phyloP scores from a whole-genome alignment of 345 rosid species.

The Nephelium lappaceum region DNA sequence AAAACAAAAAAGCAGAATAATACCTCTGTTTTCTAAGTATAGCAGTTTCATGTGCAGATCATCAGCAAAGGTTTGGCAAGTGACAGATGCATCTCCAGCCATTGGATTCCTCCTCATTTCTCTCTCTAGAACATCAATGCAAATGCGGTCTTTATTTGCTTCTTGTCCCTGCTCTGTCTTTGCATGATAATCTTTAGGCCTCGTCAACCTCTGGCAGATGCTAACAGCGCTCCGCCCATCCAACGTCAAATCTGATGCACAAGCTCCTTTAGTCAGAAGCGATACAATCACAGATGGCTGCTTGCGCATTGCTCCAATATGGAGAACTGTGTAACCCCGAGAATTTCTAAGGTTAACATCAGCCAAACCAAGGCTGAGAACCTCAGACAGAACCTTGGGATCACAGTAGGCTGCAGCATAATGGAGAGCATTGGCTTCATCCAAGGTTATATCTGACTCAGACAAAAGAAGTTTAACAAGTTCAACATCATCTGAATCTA shows the following conservation, averaged over 20 bases:
- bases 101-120: slow-evolving; percentile 84
- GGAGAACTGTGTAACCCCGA: slow-evolving; percentile 85
- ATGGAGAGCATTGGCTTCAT: slow-evolving; percentile 84
- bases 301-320: slow-evolving; percentile 86
- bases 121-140: slow-evolving; percentile 82
- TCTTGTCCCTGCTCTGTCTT: slow-evolving; percentile 77
- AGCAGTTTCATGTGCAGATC: slow-evolving; percentile 87
- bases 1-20: neutral
- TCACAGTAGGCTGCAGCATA: slow-evolving; percentile 93
- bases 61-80: slow-evolving; percentile 59
- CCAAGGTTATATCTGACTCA: slow-evolving; percentile 75
- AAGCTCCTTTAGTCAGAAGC: slow-evolving; percentile 73
- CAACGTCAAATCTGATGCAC: slow-evolving; percentile 59
- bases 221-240: slow-evolving; percentile 87
- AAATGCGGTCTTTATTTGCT: slow-evolving; percentile 73
- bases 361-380: slow-evolving; percentile 69
- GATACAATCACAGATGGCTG: slow-evolving; percentile 75
- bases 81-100: slow-evolving; percentile 49
- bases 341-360: slow-evolving; percentile 72
- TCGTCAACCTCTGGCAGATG: slow-evolving; percentile 79
- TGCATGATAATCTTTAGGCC: slow-evolving; percentile 82
- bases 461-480: slow-evolving; percentile 82
- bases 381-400: slow-evolving; percentile 79
- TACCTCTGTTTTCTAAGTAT: slow-evolving; percentile 97
- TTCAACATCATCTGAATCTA: slow-evolving; percentile 95